Evolutionary conservation across 1,284 basidiomycete genomes (phyloP), one percentile per base, ranked within the genome.

Genomic region (Singerocomus inundabilis): DNA sequence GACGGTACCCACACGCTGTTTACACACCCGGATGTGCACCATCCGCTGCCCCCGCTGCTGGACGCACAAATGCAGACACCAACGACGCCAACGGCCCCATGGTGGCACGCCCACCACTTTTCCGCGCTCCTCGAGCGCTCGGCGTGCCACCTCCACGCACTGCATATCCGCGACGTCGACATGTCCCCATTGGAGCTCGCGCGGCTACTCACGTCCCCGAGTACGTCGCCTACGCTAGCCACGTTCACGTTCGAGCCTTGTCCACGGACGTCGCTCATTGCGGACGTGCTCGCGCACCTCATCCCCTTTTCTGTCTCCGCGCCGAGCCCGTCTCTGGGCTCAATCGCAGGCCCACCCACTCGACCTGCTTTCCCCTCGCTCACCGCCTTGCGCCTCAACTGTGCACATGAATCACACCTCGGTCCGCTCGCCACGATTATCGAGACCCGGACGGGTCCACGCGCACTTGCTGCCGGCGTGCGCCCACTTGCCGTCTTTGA

Each of bases 41-140:
- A 21, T 21, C 21, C 21, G 21, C 42, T 46, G 3, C 29, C 50
- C 7, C 21, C 24, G 1, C 15, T 26, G 15, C 12, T 9, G 32
- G 24, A 51, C 6, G 18, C 15, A 26, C 46, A 40, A n/a, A 13
- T 21, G 7, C 28, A 37, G 3, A n/a, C 40, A 2, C 40, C 48
- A 13, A 35, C 21, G 21, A 21, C 21, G 21, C 21, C 4, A 4
- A 21, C 21, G 21, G 21, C 49, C 0, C 49, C 47, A 7, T 58
- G 52, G 54, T 66, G 63, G 61, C 61, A 62, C 39, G 53, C 48
- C 3, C 46, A 28, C 8, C 59, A 62, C 25, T 66, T 66, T 11
- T 66, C 63, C 21, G 51, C 54, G 9, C 52, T 62, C 18, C 49
- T 62, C 1, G 46, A 53, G 28, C 61, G 61, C 9, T 62, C 61